Conservation (phyloP, 805 yeast genomes). For the Grigorovia humatica region DNA sequence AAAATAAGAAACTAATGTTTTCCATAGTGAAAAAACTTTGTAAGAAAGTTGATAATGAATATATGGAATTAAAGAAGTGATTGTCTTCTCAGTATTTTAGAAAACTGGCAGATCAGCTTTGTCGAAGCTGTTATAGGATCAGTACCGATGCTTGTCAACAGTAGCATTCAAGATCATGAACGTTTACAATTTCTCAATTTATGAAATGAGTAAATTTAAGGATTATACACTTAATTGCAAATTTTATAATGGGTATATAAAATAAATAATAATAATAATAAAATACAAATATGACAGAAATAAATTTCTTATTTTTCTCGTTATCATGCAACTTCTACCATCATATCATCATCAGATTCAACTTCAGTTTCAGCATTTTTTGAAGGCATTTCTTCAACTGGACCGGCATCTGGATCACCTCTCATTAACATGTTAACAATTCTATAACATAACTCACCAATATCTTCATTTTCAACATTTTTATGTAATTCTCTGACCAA, state of each 20-base stretch:
- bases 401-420: constrained; percentile 54
- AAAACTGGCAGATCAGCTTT: no score
- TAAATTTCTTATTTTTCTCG: neutral
- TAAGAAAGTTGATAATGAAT: constrained; percentile 22
- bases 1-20: constrained; percentile 24
- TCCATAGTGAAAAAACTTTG: constrained; percentile 25
- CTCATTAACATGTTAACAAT: constrained; percentile 86
- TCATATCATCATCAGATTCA: constrained; percentile 22
- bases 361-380: constrained; percentile 34
- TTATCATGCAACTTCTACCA: constrained; percentile 29
- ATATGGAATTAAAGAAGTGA: constrained; percentile 22
- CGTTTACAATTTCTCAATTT: neutral
- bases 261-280: neutral
- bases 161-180: neutral
- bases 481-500: constrained; percentile 79
- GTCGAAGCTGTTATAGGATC: no score
- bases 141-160: no score
- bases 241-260: neutral
- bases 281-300: neutral
- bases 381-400: constrained; percentile 37
- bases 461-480: constrained; percentile 35
- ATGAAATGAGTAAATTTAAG: neutral
- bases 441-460: constrained; percentile 68
- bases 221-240: neutral
- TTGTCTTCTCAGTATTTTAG: neutral